Evolutionary conservation across 768 basidiomycete species (phyloP), one percentile per base, ranked within the genome.

Genomic region (Trametes maxima): DNA sequence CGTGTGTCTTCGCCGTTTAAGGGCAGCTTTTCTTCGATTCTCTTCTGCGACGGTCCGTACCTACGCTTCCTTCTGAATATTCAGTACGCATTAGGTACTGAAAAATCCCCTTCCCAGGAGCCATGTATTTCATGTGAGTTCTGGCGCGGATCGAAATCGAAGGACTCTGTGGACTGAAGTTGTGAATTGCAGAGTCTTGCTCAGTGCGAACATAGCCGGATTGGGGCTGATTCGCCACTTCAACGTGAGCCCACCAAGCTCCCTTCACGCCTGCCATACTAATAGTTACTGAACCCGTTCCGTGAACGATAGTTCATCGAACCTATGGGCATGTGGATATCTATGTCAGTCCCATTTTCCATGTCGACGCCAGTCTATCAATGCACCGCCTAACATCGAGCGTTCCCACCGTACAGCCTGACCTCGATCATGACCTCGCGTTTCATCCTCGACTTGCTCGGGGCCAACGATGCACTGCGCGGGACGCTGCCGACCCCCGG

Each of bases 391-490:
- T 42, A n/a, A 42, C 14, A 3, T 5, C 40, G n/a, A 14, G 4
- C 12, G 40, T 45, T 11, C n/a, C 44, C n/a, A n/a, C n/a, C 44
- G 22, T 14, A 22, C 24, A 47, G 46, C 8, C 24, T 47, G 19
- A 47, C 46, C 13, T 19, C 46, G 10, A 47, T 47, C 5, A 24
- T 47, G 46, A 47, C 46, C 24, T 47, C 46, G 46, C 46, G 46
- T 24, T 47, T 47, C 46, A 47, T 47, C 46, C 46, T 47, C 46
- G 46, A 47, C 22, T 21, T 47, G 46, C 46, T 11, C 46, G 46
- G 13, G 10, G 46, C 46, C 19, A 25, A 47, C 8, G 28, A 33
- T 8, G 28, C 28, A 8, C 28, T 3, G 28, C 28, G 28, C 28
- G 28, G 28, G 28, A 33, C 28, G 8, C 28, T 33, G 8, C 28